These are phyloP conservation scores for Arctostaphylos glauca DNA, from an alignment of 148 eudicot species.

Conservation along the genomic window DNA sequence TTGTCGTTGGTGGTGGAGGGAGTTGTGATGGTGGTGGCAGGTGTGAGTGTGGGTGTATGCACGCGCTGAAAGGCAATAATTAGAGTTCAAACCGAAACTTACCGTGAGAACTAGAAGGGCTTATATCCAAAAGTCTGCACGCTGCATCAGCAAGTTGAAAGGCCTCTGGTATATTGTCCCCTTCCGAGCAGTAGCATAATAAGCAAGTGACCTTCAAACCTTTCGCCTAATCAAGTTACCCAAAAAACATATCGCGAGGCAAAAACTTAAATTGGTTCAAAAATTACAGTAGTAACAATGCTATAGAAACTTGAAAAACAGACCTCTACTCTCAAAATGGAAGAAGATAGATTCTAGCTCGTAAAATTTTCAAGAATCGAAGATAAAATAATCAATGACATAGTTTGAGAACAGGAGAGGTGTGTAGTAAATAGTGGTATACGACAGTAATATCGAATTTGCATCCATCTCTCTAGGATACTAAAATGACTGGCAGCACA, in stretches of 20 bases:
- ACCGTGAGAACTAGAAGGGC: conserved; percentile 41
- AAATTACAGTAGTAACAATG: background rate
- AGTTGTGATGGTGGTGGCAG: too few species aligned
- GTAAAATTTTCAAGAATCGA: background rate
- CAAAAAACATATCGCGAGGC: conserved; percentile 4
- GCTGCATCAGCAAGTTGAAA: conserved; percentile 80
- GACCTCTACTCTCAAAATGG: background rate
- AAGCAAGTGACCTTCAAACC: conserved; percentile 94
- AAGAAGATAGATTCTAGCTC: background rate
- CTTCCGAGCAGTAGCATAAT: conserved; percentile 95
- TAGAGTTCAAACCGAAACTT: conserved; percentile 21
- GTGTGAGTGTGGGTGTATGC: too few species aligned
- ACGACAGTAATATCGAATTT: background rate
- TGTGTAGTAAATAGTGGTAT: background rate
- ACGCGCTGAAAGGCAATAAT: background rate
- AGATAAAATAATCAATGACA: background rate
- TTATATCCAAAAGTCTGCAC: conserved; percentile 46
- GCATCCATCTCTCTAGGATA: background rate
- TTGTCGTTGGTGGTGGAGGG: too few species aligned
- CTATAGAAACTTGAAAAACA: background rate
- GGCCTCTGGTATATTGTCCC: conserved; percentile 91
- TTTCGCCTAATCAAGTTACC: conserved; percentile 54
- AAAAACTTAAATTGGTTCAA: background rate
- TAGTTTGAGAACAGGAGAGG: background rate
- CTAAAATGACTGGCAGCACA: background rate